Percentiles rank a stretch among this genome's conserved stretches.
Conservation (phyloP, 495 filamentous ascomycete species). For the Penicillium canariense region DNA sequence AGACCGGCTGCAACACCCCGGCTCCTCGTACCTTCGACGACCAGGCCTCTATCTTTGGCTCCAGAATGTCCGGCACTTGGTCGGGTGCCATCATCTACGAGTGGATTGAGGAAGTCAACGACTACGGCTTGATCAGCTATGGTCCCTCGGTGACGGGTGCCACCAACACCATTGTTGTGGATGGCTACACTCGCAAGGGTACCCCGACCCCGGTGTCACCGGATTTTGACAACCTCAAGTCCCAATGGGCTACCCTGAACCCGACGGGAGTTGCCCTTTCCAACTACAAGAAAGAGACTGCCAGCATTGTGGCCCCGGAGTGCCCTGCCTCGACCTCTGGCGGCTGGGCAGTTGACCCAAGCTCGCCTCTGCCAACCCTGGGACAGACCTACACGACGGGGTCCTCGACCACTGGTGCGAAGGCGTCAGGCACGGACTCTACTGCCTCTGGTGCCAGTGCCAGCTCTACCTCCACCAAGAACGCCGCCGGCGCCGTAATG, state of each 20-base stretch:
- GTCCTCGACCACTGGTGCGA: neutral
- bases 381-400: slow-evolving; percentile 41
- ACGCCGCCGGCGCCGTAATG: slow-evolving; percentile 17
- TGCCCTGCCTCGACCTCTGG: slow-evolving; percentile 70
- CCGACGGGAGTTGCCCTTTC: slow-evolving; percentile 65
- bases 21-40: slow-evolving; percentile 71
- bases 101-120: slow-evolving; percentile 83
- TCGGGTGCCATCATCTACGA: slow-evolving; percentile 85
- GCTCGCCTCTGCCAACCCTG: slow-evolving; percentile 64
- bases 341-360: slow-evolving; percentile 71
- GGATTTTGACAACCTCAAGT: slow-evolving; percentile 75
- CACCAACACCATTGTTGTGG: slow-evolving; percentile 49
- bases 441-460: slow-evolving; percentile 14
- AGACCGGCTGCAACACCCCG: slow-evolving; percentile 72
- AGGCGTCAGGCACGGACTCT: slow-evolving; percentile 10
- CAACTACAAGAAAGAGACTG: slow-evolving; percentile 60
- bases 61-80: slow-evolving; percentile 70
- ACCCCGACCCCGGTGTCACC: slow-evolving; percentile 71
- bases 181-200: slow-evolving; percentile 67
- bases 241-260: slow-evolving; percentile 69
- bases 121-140: slow-evolving; percentile 83
- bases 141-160: slow-evolving; percentile 47
- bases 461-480: slow-evolving; percentile 16
- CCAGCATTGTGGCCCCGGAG: slow-evolving; percentile 50
- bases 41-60: slow-evolving; percentile 71